Base-by-base conservation (phyloP, 305 asterid species). In the Rubia occidens region DNA sequence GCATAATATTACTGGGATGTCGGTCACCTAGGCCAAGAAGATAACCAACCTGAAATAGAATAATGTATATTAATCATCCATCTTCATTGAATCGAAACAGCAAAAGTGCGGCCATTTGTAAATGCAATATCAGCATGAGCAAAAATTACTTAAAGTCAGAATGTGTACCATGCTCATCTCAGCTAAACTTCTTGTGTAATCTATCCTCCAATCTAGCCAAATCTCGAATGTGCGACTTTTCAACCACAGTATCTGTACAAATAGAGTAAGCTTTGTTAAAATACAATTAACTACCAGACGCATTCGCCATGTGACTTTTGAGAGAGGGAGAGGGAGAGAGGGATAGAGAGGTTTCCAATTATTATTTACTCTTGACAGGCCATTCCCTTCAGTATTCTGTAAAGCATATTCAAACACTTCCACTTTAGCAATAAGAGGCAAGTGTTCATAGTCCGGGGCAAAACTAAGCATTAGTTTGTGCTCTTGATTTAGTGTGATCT, bases 1-100 rank as follows among this genome's bases (percentile, higher is more conserved):
- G 81, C 99, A 95, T 95, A 81, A 95, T 98, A 84, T 95, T 95
- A 84, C 99, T 95, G 45, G 99, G 99, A 83, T 95, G 99, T 68
- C 99, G 90, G 84, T 95, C 99, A 69, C 99, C 99, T 77, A 95
- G 79, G 72, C 99, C 99, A 82, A 95, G 99, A 65, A 95, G 82
- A 83, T 95, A 95, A 68, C 99, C 99, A 60, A 95, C 99, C 99
- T 95, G 86, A 66, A 66, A 68, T 9, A 72, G 70, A 70, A 67
- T 8, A 51, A 67, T 78, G 76, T 44, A 70, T 77, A 76, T 60
- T 24, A 74, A 11, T 21, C 49, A 56, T 29, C 32, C 40, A 44
- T 45, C 60, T 43, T 37, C 49, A 29, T 26, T 0, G 43, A 17
- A 37, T 11, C 59, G 55, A 66, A 44, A 43, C 49, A 37, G 14